A percentile compares a stretch with the other conserved stretches of the same genome.
These are phyloP conservation scores for Tricholoma sp. DNA, from an alignment of 768 basidiomycete species.

Conservation along the genomic window DNA sequence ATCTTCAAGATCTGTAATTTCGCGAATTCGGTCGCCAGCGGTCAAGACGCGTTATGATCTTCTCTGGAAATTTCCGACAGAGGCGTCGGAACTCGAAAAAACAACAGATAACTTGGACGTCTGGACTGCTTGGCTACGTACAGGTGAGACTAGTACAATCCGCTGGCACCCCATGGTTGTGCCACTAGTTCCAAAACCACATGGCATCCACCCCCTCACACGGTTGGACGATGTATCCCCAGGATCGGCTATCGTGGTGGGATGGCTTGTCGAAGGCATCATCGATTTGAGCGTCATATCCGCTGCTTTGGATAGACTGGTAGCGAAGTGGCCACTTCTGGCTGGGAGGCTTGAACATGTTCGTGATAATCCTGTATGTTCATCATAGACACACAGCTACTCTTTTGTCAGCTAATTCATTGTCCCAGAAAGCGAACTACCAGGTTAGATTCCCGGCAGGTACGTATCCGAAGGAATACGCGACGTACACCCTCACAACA, in stretches of 20 bases:
- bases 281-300: constrained; percentile 28
- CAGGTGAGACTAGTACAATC: too few relatives aligned
- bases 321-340: constrained; percentile 28
- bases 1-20: too few relatives aligned
- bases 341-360: constrained; percentile 22
- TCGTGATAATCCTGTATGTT: constrained; percentile 14
- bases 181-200: neutral
- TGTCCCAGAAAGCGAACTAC: constrained; percentile 27
- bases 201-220: constrained; percentile 24
- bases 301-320: constrained; percentile 26
- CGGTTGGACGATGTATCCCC: constrained; percentile 34
- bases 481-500: constrained; percentile 31
- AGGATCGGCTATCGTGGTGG: constrained; percentile 34
- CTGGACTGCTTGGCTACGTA: too few relatives aligned
- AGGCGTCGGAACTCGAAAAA: too few relatives aligned
- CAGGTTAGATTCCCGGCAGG: constrained; percentile 33
- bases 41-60: too few relatives aligned
- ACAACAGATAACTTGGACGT: too few relatives aligned
- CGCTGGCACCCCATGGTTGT: too few relatives aligned
- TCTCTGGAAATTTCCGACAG: too few relatives aligned
- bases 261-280: constrained; percentile 38
- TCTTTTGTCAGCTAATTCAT: constrained; percentile 1
- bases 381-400: neutral
- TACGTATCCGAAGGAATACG: constrained; percentile 26
- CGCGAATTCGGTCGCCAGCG: too few relatives aligned